Conservation (phyloP, 2,329 filamentous ascomycete genomes). For the Akanthomyces dipterigenus region DNA sequence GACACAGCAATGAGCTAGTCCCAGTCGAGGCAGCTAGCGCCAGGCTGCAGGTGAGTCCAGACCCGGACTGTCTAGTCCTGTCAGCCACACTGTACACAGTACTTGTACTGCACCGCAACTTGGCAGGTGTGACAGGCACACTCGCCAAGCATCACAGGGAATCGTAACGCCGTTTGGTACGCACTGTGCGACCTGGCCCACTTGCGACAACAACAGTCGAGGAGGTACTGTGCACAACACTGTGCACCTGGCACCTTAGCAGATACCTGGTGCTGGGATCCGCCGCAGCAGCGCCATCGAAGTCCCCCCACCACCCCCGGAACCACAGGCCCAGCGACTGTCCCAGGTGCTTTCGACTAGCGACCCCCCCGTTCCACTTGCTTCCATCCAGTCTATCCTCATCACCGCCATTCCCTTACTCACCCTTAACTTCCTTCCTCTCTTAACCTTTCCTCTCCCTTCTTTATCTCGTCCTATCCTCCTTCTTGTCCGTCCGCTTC, state of each 20-base stretch:
- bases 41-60: constrained; percentile 3
- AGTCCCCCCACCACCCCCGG: constrained; percentile 9
- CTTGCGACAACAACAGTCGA: neutral
- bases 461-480: constrained; percentile 14
- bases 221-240: neutral
- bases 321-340: constrained; percentile 7
- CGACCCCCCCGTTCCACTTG: constrained; percentile 13
- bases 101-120: neutral
- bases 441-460: constrained; percentile 12
- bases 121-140: neutral
- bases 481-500: constrained; percentile 9
- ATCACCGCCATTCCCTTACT: constrained; percentile 13
- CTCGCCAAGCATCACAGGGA: neutral
- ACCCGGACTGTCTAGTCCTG: neutral
- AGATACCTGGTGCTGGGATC: constrained; percentile 1
- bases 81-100: neutral
- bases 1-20: constrained; percentile 10
- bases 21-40: constrained; percentile 4
- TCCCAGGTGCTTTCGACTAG: constrained; percentile 13
- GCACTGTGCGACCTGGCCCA: neutral
- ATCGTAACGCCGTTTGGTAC: neutral
- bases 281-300: constrained; percentile 12
- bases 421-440: constrained; percentile 9
- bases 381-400: constrained; percentile 14
- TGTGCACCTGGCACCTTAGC: neutral